phyloP scores from a whole-genome alignment of 208 protist species.

The Acanthamoeba divionensis region DNA sequence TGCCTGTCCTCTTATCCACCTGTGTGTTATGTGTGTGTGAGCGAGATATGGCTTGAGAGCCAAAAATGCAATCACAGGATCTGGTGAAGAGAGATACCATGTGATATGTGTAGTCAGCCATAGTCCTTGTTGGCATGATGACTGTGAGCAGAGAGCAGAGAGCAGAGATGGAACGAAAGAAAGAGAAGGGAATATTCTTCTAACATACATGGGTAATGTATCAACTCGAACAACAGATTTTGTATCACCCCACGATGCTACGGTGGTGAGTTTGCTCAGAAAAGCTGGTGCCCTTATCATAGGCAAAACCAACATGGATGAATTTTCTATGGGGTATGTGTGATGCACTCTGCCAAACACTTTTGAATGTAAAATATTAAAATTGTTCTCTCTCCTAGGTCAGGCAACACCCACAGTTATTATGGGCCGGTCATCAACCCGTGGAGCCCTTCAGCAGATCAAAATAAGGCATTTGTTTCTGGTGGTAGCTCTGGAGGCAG shows the following conservation, averaged over 20 bases:
- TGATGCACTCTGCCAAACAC: background rate
- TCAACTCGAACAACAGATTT: constrained; percentile 48
- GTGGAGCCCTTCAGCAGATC: background rate
- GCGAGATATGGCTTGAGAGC: background rate
- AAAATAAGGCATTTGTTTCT: constrained; percentile 42
- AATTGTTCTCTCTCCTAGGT: background rate
- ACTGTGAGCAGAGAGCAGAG: no score
- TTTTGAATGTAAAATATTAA: background rate
- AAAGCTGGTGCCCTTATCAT: constrained; percentile 65
- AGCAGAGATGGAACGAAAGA: no score
- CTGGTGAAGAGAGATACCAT: no score
- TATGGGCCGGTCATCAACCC: constrained; percentile 65
- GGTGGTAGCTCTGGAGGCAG: constrained; percentile 68
- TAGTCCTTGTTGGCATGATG: background rate
- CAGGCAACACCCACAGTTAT: background rate
- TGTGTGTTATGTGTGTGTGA: background rate
- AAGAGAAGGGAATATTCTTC: background rate
- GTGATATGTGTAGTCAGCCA: background rate
- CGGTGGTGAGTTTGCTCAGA: constrained; percentile 52
- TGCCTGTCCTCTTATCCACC: background rate
- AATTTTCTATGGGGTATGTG: constrained; percentile 68
- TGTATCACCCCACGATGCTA: constrained; percentile 57
- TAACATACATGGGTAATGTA: background rate
- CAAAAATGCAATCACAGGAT: background rate
- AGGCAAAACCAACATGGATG: constrained; percentile 77